A percentile compares a stretch with the other conserved stretches of the same genome.
These are phyloP conservation scores for Ceratobasidium sp. DNA, from an alignment of 1,284 basidiomycete species.

Conservation along the genomic window DNA sequence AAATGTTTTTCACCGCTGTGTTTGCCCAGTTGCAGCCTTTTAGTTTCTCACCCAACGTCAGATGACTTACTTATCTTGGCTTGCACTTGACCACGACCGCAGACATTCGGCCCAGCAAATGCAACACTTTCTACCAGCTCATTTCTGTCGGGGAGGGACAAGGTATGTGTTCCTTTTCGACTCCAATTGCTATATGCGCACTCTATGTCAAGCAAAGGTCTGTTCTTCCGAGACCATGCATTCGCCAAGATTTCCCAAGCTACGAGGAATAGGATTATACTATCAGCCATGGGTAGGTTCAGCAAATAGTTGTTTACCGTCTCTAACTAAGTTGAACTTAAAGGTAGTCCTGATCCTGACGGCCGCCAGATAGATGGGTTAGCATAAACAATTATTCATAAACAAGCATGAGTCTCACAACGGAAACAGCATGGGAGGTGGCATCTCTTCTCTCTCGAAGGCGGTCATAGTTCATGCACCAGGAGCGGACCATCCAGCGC, in stretches of 20 bases:
- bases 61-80: background rate
- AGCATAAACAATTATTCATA: background rate
- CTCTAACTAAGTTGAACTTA: background rate
- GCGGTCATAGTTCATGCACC: conserved; percentile 70
- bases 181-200: background rate
- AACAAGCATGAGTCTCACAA: conserved; percentile 49
- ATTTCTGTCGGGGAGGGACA: conserved; percentile 47
- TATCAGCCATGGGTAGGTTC: conserved; percentile 46
- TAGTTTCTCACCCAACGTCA: background rate
- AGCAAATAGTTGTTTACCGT: background rate
- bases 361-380: conserved; percentile 78
- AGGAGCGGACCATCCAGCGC: conserved; percentile 55
- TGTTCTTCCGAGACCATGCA: conserved; percentile 44
- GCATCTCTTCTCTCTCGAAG: conserved; percentile 83
- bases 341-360: conserved; percentile 82
- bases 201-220: conserved; percentile 37
- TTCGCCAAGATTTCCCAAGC: conserved; percentile 30
- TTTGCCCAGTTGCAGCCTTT: too few relatives aligned
- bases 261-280: conserved; percentile 38
- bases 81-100: background rate
- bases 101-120: conserved; percentile 57
- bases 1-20: background rate
- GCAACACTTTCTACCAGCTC: conserved; percentile 53
- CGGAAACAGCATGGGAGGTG: conserved; percentile 78
- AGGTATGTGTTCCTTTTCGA: conserved; percentile 18